Percentiles rank a stretch among this genome's conserved stretches.
Conservation (phyloP, 1,284 basidiomycete genomes). For the Salmacisia buchloeana region DNA sequence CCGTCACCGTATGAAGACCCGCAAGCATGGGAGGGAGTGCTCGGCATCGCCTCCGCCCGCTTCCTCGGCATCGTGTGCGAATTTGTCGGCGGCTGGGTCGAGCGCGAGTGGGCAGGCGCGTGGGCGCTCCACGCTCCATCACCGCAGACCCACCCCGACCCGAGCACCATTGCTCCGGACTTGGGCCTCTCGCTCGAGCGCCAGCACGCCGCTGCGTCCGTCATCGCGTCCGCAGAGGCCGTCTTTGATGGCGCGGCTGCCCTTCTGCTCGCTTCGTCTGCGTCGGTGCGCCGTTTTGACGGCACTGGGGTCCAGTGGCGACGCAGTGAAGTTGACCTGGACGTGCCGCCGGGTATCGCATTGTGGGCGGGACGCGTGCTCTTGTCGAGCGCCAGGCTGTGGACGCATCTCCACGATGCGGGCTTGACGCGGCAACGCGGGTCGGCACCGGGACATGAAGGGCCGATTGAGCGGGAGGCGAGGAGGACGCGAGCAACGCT, state of each 20-base stretch:
- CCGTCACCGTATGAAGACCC: neutral
- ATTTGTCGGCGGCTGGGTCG: conserved; percentile 1
- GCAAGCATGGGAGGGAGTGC: neutral
- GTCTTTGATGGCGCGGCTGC: neutral
- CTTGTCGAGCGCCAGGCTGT: neutral
- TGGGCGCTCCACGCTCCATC: conserved; percentile 2
- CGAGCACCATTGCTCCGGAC: neutral
- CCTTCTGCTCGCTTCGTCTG: neutral
- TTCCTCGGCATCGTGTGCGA: conserved; percentile 4
- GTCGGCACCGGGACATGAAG: neutral
- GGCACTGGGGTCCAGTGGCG: neutral
- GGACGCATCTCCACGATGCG: conserved; percentile 2
- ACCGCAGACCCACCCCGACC: neutral
- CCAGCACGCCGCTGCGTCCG: neutral
- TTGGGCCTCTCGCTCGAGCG: neutral
- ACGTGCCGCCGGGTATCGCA: neutral
- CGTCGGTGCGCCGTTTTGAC: neutral
- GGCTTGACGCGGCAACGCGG: neutral
- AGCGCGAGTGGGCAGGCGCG: neutral
- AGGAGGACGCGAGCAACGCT: neutral
- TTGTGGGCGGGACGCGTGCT: neutral
- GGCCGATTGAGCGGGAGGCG: neutral
- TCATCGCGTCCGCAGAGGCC: neutral
- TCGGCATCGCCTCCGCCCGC: neutral
- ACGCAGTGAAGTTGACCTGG: neutral